Evolutionary conservation across 2,329 filamentous ascomycete species (phyloP).

Genomic region (Aspergillus thermomutatus): DNA sequence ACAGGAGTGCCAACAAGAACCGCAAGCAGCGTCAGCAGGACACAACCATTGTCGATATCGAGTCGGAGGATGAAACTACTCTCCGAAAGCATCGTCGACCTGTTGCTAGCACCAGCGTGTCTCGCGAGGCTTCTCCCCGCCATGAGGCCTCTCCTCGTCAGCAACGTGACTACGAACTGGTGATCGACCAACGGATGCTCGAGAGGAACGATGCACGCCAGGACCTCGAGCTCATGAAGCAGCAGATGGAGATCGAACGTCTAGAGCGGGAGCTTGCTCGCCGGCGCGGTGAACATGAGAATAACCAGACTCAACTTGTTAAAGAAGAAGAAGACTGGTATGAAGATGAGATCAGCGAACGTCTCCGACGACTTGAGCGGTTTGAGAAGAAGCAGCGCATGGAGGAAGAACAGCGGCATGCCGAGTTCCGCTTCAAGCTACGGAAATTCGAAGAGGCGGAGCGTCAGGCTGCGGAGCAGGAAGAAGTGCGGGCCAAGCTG

Average conservation of each 20-base stretch:
- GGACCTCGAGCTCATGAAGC: slow-evolving; percentile 32
- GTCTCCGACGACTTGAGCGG: slow-evolving; percentile 33
- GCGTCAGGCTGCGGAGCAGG: slow-evolving; percentile 31
- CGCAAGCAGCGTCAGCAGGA: slow-evolving; percentile 14
- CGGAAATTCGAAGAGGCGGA: slow-evolving; percentile 26
- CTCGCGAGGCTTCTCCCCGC: slow-evolving; percentile 23
- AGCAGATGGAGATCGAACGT: slow-evolving; percentile 35
- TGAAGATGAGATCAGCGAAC: slow-evolving; percentile 39
- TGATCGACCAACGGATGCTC: slow-evolving; percentile 33
- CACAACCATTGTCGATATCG: slow-evolving; percentile 17
- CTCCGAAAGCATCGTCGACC: slow-evolving; percentile 14
- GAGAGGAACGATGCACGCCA: slow-evolving; percentile 32
- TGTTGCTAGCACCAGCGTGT: slow-evolving; percentile 22
- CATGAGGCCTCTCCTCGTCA: slow-evolving; percentile 16
- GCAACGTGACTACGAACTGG: slow-evolving; percentile 33
- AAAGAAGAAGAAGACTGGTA: slow-evolving; percentile 43
- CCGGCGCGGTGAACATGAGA: slow-evolving; percentile 22
- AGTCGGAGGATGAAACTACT: slow-evolving; percentile 25
- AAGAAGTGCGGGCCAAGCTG: slow-evolving; percentile 30
- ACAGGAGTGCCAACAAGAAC: slow-evolving; percentile 19
- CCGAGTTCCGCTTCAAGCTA: slow-evolving; percentile 16
- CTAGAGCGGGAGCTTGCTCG: slow-evolving; percentile 32
- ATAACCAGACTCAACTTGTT: slow-evolving; percentile 24
- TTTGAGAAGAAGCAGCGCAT: slow-evolving; percentile 43
- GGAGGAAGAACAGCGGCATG: slow-evolving; percentile 18